A percentile compares a stretch with the other conserved stretches of the same genome.
Conservation (phyloP, 2,329 filamentous ascomycete genomes). For the Pseudogymnoascus verrucosus region DNA sequence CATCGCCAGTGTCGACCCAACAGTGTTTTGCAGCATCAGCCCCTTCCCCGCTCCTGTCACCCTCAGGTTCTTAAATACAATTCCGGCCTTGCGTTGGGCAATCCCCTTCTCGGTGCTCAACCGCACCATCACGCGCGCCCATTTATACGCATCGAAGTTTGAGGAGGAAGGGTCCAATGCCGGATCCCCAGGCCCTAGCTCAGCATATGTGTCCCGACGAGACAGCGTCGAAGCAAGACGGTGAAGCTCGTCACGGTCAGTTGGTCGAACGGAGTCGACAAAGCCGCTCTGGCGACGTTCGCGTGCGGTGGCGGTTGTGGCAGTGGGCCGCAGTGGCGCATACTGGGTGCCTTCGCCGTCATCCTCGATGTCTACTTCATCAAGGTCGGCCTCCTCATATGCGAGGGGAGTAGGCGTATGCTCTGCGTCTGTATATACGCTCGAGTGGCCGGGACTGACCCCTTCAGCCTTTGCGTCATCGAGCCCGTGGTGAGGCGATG, state of each 20-base stretch:
- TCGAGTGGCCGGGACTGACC: background rate
- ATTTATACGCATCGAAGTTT: slow-evolving; percentile 47
- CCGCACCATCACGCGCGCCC: slow-evolving; percentile 40
- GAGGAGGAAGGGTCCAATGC: slow-evolving; percentile 43
- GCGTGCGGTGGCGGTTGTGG: background rate
- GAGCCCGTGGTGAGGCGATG: background rate
- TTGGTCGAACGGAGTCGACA: slow-evolving; percentile 3
- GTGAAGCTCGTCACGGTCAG: slow-evolving; percentile 21
- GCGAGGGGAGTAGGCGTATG: background rate
- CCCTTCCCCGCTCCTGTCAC: slow-evolving; percentile 60
- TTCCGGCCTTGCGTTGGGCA: slow-evolving; percentile 45
- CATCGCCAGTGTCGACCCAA: slow-evolving; percentile 49
- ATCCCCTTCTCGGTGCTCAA: slow-evolving; percentile 48
- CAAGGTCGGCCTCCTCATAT: background rate
- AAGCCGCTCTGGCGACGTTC: background rate
- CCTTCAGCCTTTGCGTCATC: background rate
- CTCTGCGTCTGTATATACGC: background rate
- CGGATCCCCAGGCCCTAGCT: slow-evolving; percentile 37
- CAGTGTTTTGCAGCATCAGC: slow-evolving; percentile 60
- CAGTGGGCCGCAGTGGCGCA: background rate
- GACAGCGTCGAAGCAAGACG: slow-evolving; percentile 21
- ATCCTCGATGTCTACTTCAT: background rate
- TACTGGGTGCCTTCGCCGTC: background rate
- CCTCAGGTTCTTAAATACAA: slow-evolving; percentile 57
- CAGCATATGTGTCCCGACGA: slow-evolving; percentile 25